Percentiles rank a stretch among this genome's conserved stretches.
phyloP scores from a whole-genome alignment of 495 filamentous ascomycete genomes.

The Hypoxylon cercidicola region DNA sequence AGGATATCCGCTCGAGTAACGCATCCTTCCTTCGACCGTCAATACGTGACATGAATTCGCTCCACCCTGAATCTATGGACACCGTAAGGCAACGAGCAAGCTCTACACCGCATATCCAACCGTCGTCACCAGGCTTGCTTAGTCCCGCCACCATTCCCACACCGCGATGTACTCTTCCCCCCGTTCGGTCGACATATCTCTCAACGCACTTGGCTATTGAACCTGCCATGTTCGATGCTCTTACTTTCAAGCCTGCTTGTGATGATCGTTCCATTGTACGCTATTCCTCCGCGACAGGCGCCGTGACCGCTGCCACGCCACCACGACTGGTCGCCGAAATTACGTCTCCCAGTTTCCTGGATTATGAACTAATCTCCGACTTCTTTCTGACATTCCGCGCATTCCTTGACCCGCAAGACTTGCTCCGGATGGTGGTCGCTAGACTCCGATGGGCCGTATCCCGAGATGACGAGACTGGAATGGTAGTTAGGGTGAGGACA shows the following conservation, averaged over 20 bases:
- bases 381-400: constrained; percentile 96
- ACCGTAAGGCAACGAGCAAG: constrained; percentile 43
- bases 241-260: constrained; percentile 74
- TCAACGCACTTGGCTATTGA: constrained; percentile 60
- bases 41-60: constrained; percentile 34
- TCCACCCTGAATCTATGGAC: constrained; percentile 40
- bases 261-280: constrained; percentile 87
- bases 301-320: constrained; percentile 90
- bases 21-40: constrained; percentile 56
- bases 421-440: constrained; percentile 84
- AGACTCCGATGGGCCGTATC: constrained; percentile 89
- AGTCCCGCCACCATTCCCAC: constrained; percentile 38
- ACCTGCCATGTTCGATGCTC: constrained; percentile 78
- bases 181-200: constrained; percentile 52
- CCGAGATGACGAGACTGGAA: constrained; percentile 82
- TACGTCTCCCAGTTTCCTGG: constrained; percentile 92
- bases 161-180: constrained; percentile 40
- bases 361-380: constrained; percentile 97
- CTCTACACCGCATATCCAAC: constrained; percentile 45
- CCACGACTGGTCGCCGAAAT: constrained; percentile 96
- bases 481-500: constrained; percentile 90
- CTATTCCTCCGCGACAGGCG: constrained; percentile 74
- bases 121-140: constrained; percentile 40
- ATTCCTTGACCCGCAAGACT: constrained; percentile 78
- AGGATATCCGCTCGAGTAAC: constrained; percentile 57